A percentile compares a stretch with the other conserved stretches of the same genome.
Evolutionary conservation across 2,329 filamentous ascomycete genomes (phyloP).

Genomic region (Aspergillus tubingensis): DNA sequence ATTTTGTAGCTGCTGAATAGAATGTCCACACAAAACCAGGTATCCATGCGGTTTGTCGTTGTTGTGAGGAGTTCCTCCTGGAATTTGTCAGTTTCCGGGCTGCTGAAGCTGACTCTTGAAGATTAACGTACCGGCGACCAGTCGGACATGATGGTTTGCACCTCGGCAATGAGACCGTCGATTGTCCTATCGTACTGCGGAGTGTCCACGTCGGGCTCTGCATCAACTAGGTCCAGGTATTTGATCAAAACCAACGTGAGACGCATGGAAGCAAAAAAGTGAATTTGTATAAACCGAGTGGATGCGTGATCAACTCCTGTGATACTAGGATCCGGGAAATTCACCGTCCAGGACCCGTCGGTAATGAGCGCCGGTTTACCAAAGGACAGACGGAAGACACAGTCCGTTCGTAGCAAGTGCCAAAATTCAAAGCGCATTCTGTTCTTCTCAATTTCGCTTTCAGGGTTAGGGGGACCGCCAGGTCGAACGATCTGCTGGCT

Average conservation of each 20-base stretch:
- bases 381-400: conserved; percentile 21
- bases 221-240: conserved; percentile 15
- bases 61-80: conserved; percentile 18
- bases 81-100: background rate
- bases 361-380: conserved; percentile 20
- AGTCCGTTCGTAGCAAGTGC: conserved; percentile 22
- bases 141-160: conserved; percentile 16
- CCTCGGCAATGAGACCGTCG: conserved; percentile 15
- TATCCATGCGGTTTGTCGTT: conserved; percentile 18
- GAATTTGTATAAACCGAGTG: conserved; percentile 20
- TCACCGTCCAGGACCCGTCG: conserved; percentile 20
- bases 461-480: background rate
- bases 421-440: conserved; percentile 26
- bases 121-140: conserved; percentile 16
- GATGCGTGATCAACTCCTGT: conserved; percentile 17
- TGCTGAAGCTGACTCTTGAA: no score
- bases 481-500: background rate
- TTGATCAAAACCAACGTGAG: conserved; percentile 15
- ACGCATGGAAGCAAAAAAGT: conserved; percentile 23
- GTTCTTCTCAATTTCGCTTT: conserved; percentile 15
- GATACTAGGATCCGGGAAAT: conserved; percentile 23
- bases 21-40: conserved; percentile 22
- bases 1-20: conserved; percentile 23
- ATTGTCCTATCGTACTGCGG: conserved; percentile 9
- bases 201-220: background rate